Evolutionary conservation across 192 early-diverging fungal species (phyloP).

Genomic region (Backusella circina): DNA sequence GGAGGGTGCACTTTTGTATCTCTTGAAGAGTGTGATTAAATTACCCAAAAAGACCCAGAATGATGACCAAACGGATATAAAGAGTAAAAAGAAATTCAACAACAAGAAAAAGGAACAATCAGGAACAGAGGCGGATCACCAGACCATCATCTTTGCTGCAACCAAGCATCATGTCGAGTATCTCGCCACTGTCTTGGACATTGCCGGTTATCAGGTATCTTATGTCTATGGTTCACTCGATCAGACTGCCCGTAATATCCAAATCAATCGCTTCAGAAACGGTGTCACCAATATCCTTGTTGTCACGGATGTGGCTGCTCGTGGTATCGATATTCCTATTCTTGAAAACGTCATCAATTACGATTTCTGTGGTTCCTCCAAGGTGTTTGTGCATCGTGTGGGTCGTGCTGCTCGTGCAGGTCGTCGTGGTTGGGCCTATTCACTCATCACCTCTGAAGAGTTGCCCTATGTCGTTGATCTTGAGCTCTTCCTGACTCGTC

Average conservation of each 20-base stretch:
- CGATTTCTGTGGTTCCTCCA: conserved; percentile 88
- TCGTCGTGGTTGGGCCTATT: conserved; percentile 87
- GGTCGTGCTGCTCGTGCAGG: conserved; percentile 97
- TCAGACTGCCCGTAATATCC: conserved; percentile 83
- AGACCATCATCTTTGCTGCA: conserved; percentile 92
- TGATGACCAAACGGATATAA: conserved; percentile 24
- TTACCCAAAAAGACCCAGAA: conserved; percentile 50
- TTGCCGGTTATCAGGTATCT: conserved; percentile 72
- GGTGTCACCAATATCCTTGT: conserved; percentile 79
- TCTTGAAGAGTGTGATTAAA: conserved; percentile 76
- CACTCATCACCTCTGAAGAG: conserved; percentile 84
- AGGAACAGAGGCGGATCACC: conserved; percentile 39
- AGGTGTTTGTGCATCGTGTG: conserved; percentile 96
- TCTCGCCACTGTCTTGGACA: conserved; percentile 65
- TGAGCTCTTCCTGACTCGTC: conserved; percentile 85
- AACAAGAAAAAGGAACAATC: conserved; percentile 29
- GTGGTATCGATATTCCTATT: conserved; percentile 98
- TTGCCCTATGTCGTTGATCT: conserved; percentile 91
- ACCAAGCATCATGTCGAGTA: conserved; percentile 99
- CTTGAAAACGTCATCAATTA: conserved; percentile 98
- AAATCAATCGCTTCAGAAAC: conserved; percentile 80
- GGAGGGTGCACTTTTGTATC: conserved; percentile 84
- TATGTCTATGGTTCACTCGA: conserved; percentile 96
- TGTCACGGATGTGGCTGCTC: conserved; percentile 97
- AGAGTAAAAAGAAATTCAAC: conserved; percentile 41